Evolutionary conservation across 192 early-diverging fungal species (phyloP), one percentile per base, ranked within the genome.

Genomic region (Coemansia sp.): DNA sequence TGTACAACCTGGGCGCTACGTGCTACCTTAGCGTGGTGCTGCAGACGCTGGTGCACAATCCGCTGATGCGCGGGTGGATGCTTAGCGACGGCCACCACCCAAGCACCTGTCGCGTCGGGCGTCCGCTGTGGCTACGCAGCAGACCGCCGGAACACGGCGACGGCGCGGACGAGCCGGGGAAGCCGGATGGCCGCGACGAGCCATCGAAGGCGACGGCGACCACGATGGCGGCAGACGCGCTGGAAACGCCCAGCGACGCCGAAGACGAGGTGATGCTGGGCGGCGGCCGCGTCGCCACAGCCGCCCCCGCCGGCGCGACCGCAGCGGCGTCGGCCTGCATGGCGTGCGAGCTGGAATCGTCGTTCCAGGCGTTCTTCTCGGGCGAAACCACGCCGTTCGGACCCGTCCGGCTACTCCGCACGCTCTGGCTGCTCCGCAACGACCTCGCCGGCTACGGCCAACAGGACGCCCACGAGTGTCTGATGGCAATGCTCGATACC

Each of bases 391-490:
- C 69, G 46, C 94, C 97, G 3, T 93, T 87, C 73, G 91, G 88
- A 1, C 95, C 97, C 3, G 83, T 88, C 50, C 66, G 83, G 47
- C 93, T 98, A 52, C 76, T 98, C 28, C 89, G 89, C 63, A 68
- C 90, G 13, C 88, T 98, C 84, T 98, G 97, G 97, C 84, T 88
- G 67, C 86, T 90, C 14, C 88, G 89, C 25, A 82, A 85, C 46
- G 88, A 96, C 49, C 75, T 98, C 28, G 94, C 97, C 18, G 90
- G 93, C 9, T 95, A 95, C 61, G 86, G 88, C 14, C 95, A 98
- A 75, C 95, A 99, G 71, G 95, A 98, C 61, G 95, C 95, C 1
- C 97, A 99, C 71, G 97, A 99, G 61, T 98, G 95, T 60, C 92
- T 98, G 64, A 94, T 97, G 45, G 88, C 92, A 11, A 77, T 91